phyloP scores from a whole-genome alignment of 768 basidiomycete species.

The Phanerodontia chrysosporium region DNA sequence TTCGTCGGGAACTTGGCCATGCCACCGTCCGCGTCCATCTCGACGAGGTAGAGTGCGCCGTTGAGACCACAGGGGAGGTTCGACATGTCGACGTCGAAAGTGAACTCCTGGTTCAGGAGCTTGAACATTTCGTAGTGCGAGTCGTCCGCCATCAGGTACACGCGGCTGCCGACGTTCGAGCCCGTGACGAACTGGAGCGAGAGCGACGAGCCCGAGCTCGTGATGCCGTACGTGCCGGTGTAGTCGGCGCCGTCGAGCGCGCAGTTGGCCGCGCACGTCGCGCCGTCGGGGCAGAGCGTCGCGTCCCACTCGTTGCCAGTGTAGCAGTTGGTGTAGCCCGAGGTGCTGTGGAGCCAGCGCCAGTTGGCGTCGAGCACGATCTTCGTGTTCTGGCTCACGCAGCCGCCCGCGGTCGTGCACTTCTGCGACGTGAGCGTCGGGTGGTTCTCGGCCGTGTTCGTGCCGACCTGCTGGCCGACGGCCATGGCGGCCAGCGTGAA shows the following conservation, averaged over 20 bases:
- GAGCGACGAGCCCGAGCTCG: slow-evolving; percentile 40
- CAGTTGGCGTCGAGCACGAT: slow-evolving; percentile 46
- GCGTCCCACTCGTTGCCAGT: slow-evolving; percentile 32
- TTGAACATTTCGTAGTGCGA: slow-evolving; percentile 42
- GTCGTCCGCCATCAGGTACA: slow-evolving; percentile 45
- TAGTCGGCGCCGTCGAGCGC: slow-evolving; percentile 32
- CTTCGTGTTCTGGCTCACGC: slow-evolving; percentile 24
- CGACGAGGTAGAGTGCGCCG: slow-evolving; percentile 52
- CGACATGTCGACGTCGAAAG: slow-evolving; percentile 54
- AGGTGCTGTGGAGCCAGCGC: slow-evolving; percentile 34
- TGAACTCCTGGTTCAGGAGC: slow-evolving; percentile 48
- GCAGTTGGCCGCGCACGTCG: slow-evolving; percentile 30
- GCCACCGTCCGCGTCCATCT: slow-evolving; percentile 55
- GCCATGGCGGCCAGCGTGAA: slow-evolving; percentile 32
- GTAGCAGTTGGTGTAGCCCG: slow-evolving; percentile 33
- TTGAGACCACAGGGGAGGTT: slow-evolving; percentile 53
- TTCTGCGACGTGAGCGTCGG: slow-evolving; percentile 42
- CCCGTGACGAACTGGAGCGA: slow-evolving; percentile 47
- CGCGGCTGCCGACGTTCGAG: slow-evolving; percentile 23
- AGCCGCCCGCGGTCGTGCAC: slow-evolving; percentile 41
- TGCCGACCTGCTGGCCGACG: slow-evolving; percentile 48
- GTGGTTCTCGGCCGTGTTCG: slow-evolving; percentile 42
- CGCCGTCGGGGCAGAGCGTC: slow-evolving; percentile 27
- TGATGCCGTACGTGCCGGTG: slow-evolving; percentile 48
- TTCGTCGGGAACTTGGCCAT: slow-evolving; percentile 40